Conservation (phyloP, 148 eudicot genomes). For the Beta vulgaris region DNA sequence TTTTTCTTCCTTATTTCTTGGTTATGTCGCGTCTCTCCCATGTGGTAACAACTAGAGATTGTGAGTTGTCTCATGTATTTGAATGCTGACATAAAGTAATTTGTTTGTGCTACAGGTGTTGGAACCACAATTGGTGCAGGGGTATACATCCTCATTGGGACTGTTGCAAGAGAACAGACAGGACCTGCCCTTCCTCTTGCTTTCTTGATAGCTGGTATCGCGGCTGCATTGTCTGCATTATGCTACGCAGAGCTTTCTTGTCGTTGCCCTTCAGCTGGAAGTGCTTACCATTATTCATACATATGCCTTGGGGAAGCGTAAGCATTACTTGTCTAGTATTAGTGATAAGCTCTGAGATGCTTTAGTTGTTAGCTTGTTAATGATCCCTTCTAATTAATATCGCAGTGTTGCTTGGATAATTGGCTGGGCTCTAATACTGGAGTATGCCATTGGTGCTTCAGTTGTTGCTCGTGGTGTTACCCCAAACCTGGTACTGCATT, state of each 20-base stretch:
- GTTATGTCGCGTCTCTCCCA: no score
- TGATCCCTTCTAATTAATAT: no score
- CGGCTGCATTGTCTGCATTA: constrained; percentile 58
- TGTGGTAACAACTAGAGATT: no score
- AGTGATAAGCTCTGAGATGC: no score
- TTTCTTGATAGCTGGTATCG: constrained; percentile 90
- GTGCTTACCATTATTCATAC: constrained; percentile 81
- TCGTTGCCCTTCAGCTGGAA: constrained; percentile 96
- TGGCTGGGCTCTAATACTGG: constrained; percentile 49
- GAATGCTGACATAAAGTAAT: neutral
- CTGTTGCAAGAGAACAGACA: constrained; percentile 87
- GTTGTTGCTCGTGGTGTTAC: constrained; percentile 53
- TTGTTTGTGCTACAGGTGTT: constrained; percentile 50
- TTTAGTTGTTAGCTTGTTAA: no score
- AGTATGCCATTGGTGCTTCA: constrained; percentile 44
- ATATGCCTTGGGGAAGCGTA: constrained; percentile 47
- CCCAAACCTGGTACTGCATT: constrained; percentile 41
- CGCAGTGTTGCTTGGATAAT: constrained; percentile 70
- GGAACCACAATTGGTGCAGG: constrained; percentile 98
- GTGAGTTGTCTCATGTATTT: neutral
- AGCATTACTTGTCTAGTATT: neutral
- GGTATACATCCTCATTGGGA: constrained; percentile 91
- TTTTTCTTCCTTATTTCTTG: no score
- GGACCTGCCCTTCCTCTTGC: constrained; percentile 94
- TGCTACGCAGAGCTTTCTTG: constrained; percentile 52